Evolutionary conservation across 495 filamentous ascomycete genomes (phyloP).

Genomic region (Xylaria venustula): DNA sequence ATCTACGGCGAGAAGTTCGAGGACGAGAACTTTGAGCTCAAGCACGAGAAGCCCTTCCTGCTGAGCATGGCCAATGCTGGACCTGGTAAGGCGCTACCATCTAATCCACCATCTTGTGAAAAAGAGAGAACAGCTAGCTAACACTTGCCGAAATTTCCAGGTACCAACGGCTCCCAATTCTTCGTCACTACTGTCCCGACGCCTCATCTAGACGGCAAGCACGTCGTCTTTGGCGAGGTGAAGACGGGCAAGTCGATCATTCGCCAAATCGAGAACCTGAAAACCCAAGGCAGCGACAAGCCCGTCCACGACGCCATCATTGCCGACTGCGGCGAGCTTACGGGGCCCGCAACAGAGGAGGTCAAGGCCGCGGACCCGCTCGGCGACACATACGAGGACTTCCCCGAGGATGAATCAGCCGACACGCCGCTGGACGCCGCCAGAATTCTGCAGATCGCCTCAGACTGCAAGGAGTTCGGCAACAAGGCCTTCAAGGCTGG

Average conservation of each 20-base stretch:
- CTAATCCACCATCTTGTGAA: neutral
- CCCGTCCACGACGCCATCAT: conserved; percentile 72
- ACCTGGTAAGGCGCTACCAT: conserved; percentile 60
- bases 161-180: conserved; percentile 96
- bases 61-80: conserved; percentile 98
- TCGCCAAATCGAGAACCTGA: conserved; percentile 83
- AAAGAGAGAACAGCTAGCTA: conserved; percentile 3
- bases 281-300: conserved; percentile 76
- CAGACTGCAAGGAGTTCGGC: conserved; percentile 87
- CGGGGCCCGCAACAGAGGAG: conserved; percentile 61
- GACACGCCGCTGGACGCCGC: conserved; percentile 54
- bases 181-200: conserved; percentile 94
- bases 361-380: conserved; percentile 70
- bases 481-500: conserved; percentile 86
- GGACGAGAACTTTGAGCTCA: conserved; percentile 92
- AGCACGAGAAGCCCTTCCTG: conserved; percentile 93
- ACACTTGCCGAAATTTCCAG: conserved; percentile 25
- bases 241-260: conserved; percentile 88
- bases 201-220: conserved; percentile 92
- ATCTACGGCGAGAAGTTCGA: conserved; percentile 98
- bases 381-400: conserved; percentile 94
- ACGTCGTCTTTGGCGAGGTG: conserved; percentile 98
- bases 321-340: conserved; percentile 81
- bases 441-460: conserved; percentile 73
- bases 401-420: conserved; percentile 75